Percentiles rank a stretch among this genome's conserved stretches.
Conservation (phyloP, 2,329 filamentous ascomycete genomes). For the Periconia macrospinosa region DNA sequence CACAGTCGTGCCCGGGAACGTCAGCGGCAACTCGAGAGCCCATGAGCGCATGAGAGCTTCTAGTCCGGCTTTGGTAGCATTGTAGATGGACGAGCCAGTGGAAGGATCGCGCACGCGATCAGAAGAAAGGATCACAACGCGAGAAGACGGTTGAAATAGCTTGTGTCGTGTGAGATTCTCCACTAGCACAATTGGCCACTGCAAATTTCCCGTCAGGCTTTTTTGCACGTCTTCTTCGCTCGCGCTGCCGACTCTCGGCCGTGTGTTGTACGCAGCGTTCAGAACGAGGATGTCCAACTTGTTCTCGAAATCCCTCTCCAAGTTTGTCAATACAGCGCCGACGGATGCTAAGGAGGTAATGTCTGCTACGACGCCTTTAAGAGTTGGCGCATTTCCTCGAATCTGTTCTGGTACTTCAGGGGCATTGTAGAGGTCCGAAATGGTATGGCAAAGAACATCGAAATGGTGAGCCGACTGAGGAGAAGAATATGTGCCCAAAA, state of each 20-base stretch:
- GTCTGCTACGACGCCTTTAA: conserved; percentile 20
- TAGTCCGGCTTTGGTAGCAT: conserved; percentile 19
- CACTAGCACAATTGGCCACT: conserved; percentile 21
- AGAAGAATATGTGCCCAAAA: conserved; percentile 34
- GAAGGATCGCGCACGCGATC: neutral
- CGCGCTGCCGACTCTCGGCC: conserved; percentile 1
- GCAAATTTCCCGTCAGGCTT: conserved; percentile 20
- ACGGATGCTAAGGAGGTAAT: conserved; percentile 16
- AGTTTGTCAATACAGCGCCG: conserved; percentile 5
- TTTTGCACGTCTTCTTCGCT: conserved; percentile 12
- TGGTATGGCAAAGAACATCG: conserved; percentile 12
- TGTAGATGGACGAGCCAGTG: conserved; percentile 9
- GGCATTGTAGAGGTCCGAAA: conserved; percentile 13
- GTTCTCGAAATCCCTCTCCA: conserved; percentile 16
- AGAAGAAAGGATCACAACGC: conserved; percentile 22
- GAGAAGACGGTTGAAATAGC: conserved; percentile 16
- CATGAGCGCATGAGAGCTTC: conserved; percentile 21
- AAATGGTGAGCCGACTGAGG: conserved; percentile 20
- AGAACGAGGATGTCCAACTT: conserved; percentile 25
- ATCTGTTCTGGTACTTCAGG: neutral
- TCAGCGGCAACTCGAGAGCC: neutral
- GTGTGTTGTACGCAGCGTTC: conserved; percentile 16
- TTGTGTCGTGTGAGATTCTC: conserved; percentile 18
- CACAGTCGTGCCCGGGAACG: conserved; percentile 26
- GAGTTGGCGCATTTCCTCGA: neutral